These are phyloP conservation scores for Nidularia pulvinata DNA, from an alignment of 768 basidiomycete species.

Conservation along the genomic window DNA sequence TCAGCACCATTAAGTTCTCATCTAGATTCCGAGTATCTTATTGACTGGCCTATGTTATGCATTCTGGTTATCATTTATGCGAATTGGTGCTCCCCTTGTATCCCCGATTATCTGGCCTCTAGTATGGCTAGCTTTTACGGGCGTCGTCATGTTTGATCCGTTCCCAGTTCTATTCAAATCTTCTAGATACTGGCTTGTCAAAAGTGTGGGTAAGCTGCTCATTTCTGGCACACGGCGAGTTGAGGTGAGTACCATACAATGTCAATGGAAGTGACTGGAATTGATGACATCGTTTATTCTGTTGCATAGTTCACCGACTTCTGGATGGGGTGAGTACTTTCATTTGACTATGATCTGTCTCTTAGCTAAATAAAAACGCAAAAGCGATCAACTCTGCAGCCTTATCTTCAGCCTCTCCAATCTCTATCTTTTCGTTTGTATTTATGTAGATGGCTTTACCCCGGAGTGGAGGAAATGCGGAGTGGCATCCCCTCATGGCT, in stretches of 20 bases:
- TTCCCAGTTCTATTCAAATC: slow-evolving; percentile 61
- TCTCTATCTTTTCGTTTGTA: slow-evolving; percentile 73
- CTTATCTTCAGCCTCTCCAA: slow-evolving; percentile 75
- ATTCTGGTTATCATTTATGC: slow-evolving; percentile 83
- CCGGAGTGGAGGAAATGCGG: slow-evolving; percentile 48
- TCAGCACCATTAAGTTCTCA: neutral
- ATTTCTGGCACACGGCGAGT: slow-evolving; percentile 71
- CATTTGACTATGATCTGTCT: neutral
- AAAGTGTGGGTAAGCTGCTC: slow-evolving; percentile 59
- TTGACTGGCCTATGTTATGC: slow-evolving; percentile 72
- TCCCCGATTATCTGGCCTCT: slow-evolving; percentile 79
- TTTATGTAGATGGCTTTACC: slow-evolving; percentile 59
- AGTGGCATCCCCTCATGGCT: slow-evolving; percentile 35
- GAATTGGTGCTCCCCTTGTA: slow-evolving; percentile 50
- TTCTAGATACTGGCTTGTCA: slow-evolving; percentile 83
- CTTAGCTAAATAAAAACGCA: neutral
- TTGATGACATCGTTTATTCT: slow-evolving; percentile 4
- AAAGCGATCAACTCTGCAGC: slow-evolving; percentile 83
- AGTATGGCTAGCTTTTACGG: slow-evolving; percentile 72
- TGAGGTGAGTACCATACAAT: slow-evolving; percentile 50
- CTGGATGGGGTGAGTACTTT: slow-evolving; percentile 74
- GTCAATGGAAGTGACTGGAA: neutral
- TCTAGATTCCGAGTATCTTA: slow-evolving; percentile 80
- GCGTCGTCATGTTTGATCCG: slow-evolving; percentile 71
- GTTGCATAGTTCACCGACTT: slow-evolving; percentile 72